Evolutionary conservation across 805 yeast species (phyloP), one percentile per base, ranked within the genome.

Genomic region (Kodamaea jinghongensis): DNA sequence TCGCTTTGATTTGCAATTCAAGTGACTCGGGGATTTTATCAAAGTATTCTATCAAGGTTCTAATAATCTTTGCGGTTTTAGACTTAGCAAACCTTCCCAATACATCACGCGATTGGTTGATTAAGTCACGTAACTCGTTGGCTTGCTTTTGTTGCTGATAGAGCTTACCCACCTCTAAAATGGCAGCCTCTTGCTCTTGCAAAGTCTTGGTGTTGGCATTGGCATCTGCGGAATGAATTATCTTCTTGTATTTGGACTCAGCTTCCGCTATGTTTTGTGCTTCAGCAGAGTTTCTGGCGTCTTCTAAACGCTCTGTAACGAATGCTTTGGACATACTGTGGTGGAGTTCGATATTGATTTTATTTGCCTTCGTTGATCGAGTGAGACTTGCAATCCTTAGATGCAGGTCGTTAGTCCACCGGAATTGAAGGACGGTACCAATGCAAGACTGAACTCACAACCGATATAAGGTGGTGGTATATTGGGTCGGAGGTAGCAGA

Each of bases 21-120:
- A 81, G 61, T 3, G 83, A 74, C 47, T 71, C 70, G 29, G 79
- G 83, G 48, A 81, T 76, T 16, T 59, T 57, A 44, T 86, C 90
- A 53, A 86, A 79, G 46, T 78, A 68, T 55, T 91, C 98, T 51
- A 93, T 81, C 56, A 93, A 71, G 29, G 79, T 73, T 53, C 83
- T 83, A 50, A 91, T 82, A 41, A 91, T 85, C 61, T 91, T 93
- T 14, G 98, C 96, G 6, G 96, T 85, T 63, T 93, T 93, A 11
- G 96, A 86, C 66, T 93, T 93, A 34, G 98, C 96, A 55, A 86
- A 79, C 25, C 77, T 76, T 39, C 82, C 78, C 71, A 89, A 81
- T n/a, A 81, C 76, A 6, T 65, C 67, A 51, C 93, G 77, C 1
- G 95, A 81, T 29, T 78, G 72, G 9, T 79, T 71, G 28, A 93